A percentile compares a stretch with the other conserved stretches of the same genome.
phyloP scores from a whole-genome alignment of 2,329 filamentous ascomycete species.

The Sporothrix mexicana region DNA sequence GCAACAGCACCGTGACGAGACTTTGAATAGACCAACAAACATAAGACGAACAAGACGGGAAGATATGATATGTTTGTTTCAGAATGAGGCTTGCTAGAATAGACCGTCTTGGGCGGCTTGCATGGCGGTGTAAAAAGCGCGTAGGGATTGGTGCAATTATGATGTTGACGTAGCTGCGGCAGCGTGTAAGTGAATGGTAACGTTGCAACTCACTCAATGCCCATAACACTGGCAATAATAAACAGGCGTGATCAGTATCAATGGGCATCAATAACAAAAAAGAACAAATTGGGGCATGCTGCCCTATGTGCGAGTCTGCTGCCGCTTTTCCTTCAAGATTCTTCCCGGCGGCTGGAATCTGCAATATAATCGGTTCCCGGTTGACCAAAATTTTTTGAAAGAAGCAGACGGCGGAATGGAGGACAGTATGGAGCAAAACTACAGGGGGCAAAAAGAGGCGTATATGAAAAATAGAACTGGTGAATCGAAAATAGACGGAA shows the following conservation, averaged over 20 bases:
- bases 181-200: conserved; percentile 28
- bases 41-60: background rate
- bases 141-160: background rate
- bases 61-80: background rate
- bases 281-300: background rate
- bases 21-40: background rate
- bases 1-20: background rate
- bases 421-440: background rate
- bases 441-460: background rate
- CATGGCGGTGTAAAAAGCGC: background rate
- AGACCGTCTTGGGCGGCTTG: background rate
- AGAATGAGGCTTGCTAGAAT: background rate
- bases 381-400: conserved; percentile 21
- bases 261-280: background rate
- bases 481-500: conserved; percentile 19
- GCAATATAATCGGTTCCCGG: conserved; percentile 33
- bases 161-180: background rate
- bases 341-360: conserved; percentile 36
- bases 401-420: background rate
- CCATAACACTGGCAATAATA: background rate
- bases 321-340: conserved; percentile 21
- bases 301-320: background rate
- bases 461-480: background rate
- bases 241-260: background rate
- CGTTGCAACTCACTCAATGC: conserved; percentile 26